phyloP scores from a whole-genome alignment of 345 rosid species.

The Rubroshorea leprosula region DNA sequence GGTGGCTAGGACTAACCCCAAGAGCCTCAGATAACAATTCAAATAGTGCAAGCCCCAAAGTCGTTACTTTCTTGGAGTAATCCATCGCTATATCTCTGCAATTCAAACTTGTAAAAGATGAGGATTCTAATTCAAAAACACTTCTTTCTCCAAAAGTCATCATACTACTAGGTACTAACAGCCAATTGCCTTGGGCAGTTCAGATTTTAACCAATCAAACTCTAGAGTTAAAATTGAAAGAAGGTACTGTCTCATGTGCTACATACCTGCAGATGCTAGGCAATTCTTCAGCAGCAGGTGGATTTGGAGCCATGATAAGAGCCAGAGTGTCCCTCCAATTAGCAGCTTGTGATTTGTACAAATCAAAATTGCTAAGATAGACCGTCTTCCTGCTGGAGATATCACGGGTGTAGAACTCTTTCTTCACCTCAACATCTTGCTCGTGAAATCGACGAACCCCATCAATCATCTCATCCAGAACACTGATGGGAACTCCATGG shows the following conservation, averaged over 20 bases:
- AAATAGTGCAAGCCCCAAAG: conserved; percentile 33
- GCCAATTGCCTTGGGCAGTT: too few species aligned
- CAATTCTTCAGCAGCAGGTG: conserved; percentile 30
- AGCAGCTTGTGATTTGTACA: conserved; percentile 21
- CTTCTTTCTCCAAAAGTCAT: too few species aligned
- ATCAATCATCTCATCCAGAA: conserved; percentile 24
- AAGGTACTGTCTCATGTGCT: not conserved
- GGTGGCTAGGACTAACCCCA: conserved; percentile 35
- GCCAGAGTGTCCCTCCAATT: conserved; percentile 39
- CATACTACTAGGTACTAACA: too few species aligned
- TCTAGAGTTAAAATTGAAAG: not conserved
- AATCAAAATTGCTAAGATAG: conserved; percentile 33
- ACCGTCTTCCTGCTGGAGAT: conserved; percentile 6
- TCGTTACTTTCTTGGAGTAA: conserved; percentile 28
- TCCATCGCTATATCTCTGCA: conserved; percentile 37
- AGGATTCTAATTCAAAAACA: too few species aligned
- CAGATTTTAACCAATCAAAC: not conserved
- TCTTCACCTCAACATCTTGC: conserved; percentile 30
- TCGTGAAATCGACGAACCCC: conserved; percentile 36
- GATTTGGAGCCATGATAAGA: conserved; percentile 26
- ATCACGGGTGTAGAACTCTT: conserved; percentile 26
- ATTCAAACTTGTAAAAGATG: not conserved
- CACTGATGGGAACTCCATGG: conserved; percentile 27
- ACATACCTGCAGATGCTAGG: conserved; percentile 36
- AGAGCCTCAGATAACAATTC: conserved; percentile 50